Evolutionary conservation across 2,329 filamentous ascomycete species (phyloP).

Genomic region (Cordyceps tenuipes): DNA sequence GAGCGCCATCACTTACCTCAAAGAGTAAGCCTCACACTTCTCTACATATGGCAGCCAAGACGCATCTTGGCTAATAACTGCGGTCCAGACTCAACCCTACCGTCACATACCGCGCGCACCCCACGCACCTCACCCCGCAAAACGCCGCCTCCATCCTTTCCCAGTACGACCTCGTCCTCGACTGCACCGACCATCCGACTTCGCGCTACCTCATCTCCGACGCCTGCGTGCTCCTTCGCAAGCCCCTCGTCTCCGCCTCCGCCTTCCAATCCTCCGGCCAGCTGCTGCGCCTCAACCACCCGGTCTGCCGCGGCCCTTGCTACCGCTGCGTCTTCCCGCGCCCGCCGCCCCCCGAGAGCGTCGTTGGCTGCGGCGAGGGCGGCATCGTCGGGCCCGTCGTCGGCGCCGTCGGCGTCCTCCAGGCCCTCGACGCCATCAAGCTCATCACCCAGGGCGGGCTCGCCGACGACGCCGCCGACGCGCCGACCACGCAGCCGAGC

Average conservation of each 20-base stretch:
- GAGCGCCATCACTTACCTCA: slow-evolving; percentile 57
- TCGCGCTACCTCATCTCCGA: slow-evolving; percentile 92
- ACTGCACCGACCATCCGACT: slow-evolving; percentile 91
- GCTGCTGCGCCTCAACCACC: slow-evolving; percentile 79
- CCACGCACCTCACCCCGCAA: slow-evolving; percentile 56
- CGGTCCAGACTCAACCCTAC: slow-evolving; percentile 60
- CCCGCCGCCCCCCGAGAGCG: slow-evolving; percentile 74
- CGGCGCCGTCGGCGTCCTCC: slow-evolving; percentile 84
- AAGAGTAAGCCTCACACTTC: slow-evolving; percentile 31
- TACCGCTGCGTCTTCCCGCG: slow-evolving; percentile 89
- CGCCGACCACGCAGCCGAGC: slow-evolving; percentile 17
- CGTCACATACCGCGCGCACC: slow-evolving; percentile 55
- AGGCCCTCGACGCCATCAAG: slow-evolving; percentile 84
- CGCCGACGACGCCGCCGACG: slow-evolving; percentile 15
- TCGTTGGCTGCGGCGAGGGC: slow-evolving; percentile 83
- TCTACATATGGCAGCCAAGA: background rate
- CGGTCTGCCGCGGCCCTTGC: slow-evolving; percentile 69
- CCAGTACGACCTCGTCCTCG: slow-evolving; percentile 74
- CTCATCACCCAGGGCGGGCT: slow-evolving; percentile 47
- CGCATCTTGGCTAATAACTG: no score
- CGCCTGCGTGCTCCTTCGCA: slow-evolving; percentile 68
- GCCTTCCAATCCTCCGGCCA: slow-evolving; percentile 86
- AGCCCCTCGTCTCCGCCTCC: slow-evolving; percentile 80
- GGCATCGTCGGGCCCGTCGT: slow-evolving; percentile 90
- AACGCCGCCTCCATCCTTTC: slow-evolving; percentile 60